These are phyloP conservation scores for Coniferiporia sulphurascens DNA, from an alignment of 1,284 basidiomycete species.

Conservation along the genomic window DNA sequence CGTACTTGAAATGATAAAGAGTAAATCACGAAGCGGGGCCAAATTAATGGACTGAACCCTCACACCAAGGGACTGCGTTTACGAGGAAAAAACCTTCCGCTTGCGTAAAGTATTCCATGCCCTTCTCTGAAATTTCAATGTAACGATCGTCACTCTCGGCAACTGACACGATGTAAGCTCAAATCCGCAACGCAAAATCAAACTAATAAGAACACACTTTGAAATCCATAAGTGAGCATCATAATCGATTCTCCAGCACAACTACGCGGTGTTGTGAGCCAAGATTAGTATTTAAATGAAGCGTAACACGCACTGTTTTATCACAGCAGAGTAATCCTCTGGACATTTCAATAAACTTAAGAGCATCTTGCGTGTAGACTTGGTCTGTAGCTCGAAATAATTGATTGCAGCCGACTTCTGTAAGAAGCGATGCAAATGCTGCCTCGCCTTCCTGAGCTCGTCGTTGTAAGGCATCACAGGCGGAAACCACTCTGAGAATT, in stretches of 20 bases:
- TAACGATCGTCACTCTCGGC: slow-evolving; percentile 15
- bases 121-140: slow-evolving; percentile 16
- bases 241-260: slow-evolving; percentile 8
- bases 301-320: not conserved
- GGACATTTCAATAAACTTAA: not conserved
- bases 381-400: not conserved
- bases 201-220: not conserved
- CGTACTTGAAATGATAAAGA: not conserved
- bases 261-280: not conserved
- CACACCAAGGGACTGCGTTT: slow-evolving; percentile 2
- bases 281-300: not conserved
- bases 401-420: not conserved
- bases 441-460: slow-evolving; percentile 2
- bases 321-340: not conserved
- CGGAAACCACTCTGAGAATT: not conserved
- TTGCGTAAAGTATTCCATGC: not conserved
- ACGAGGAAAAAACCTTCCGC: slow-evolving; percentile 14
- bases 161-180: not conserved
- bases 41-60: not conserved
- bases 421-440: slow-evolving; percentile 2
- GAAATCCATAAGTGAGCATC: slow-evolving; percentile 9
- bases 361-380: not conserved
- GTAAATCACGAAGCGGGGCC: not conserved
- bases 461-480: slow-evolving; percentile 8
- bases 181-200: not conserved